phyloP scores from a whole-genome alignment of 164 flowering plant genomes.

The Chimonanthus praecox region DNA sequence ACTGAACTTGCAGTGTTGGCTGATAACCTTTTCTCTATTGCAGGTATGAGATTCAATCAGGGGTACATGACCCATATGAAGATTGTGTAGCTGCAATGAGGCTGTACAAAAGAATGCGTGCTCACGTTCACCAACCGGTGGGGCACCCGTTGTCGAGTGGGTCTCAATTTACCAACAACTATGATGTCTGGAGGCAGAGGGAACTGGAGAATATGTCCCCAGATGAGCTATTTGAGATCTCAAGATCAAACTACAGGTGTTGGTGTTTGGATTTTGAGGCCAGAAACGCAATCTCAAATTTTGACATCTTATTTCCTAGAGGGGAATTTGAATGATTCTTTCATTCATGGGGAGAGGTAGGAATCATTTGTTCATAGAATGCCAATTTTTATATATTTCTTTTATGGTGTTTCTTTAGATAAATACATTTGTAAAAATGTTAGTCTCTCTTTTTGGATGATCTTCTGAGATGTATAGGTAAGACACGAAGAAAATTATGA shows the following conservation, averaged over 20 bases:
- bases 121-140: conserved; percentile 34
- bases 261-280: conserved; percentile 62
- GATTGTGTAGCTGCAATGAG: conserved; percentile 69
- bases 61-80: conserved; percentile 57
- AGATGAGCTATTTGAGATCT: conserved; percentile 48
- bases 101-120: conserved; percentile 60
- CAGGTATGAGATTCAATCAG: conserved; percentile 69
- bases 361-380: no score
- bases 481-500: no score
- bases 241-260: conserved; percentile 50
- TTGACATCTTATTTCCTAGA: background rate
- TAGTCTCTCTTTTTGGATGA: no score
- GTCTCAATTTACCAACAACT: conserved; percentile 10
- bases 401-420: no score
- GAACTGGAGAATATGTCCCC: conserved; percentile 54
- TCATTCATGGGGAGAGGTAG: background rate
- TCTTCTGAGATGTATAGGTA: no score
- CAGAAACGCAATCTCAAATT: background rate
- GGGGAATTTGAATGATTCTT: background rate
- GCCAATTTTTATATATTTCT: no score
- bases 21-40: conserved; percentile 6
- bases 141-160: conserved; percentile 1
- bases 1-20: background rate
- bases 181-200: conserved; percentile 23
- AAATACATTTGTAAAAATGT: no score